phyloP scores from a whole-genome alignment of 1,284 basidiomycete genomes.

The Ustilago curta region DNA sequence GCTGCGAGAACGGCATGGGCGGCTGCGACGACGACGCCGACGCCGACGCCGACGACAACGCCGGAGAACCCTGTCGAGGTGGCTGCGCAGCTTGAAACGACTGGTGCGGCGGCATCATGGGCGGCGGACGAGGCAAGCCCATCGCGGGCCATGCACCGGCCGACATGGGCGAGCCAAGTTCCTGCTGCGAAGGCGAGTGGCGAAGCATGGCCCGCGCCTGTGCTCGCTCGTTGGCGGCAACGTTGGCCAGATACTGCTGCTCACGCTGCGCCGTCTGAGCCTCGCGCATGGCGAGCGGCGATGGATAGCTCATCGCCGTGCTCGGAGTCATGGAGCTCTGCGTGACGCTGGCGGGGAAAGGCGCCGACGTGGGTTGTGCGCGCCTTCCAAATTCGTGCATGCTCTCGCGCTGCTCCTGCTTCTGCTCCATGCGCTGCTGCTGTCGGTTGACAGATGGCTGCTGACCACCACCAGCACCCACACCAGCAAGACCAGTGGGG shows the following conservation, averaged over 20 bases:
- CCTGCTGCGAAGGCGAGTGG: slow-evolving; percentile 38
- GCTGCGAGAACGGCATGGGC: slow-evolving; percentile 27
- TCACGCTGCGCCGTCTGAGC: slow-evolving; percentile 62
- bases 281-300: slow-evolving; percentile 65
- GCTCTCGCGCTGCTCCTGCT: slow-evolving; percentile 50
- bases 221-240: slow-evolving; percentile 53
- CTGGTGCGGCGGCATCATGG: slow-evolving; percentile 18
- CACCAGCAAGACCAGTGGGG: slow-evolving; percentile 35
- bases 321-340: slow-evolving; percentile 48
- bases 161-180: slow-evolving; percentile 24
- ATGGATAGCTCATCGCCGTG: slow-evolving; percentile 57
- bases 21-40: slow-evolving; percentile 15
- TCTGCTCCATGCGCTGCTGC: slow-evolving; percentile 38
- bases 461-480: slow-evolving; percentile 19
- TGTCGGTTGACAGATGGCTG: slow-evolving; percentile 36
- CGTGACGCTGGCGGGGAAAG: slow-evolving; percentile 60
- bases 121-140: slow-evolving; percentile 36
- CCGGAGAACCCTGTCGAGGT: slow-evolving; percentile 8
- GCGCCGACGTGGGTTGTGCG: slow-evolving; percentile 64
- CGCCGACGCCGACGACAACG: slow-evolving; percentile 14
- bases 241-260: slow-evolving; percentile 55
- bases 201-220: slow-evolving; percentile 45
- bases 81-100: slow-evolving; percentile 8
- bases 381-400: slow-evolving; percentile 49
- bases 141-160: slow-evolving; percentile 14